A percentile compares a stretch with the other conserved stretches of the same genome.
These are phyloP conservation scores for Debaryomyces psychrophilus DNA, from an alignment of 1,139 yeast species.

Conservation along the genomic window DNA sequence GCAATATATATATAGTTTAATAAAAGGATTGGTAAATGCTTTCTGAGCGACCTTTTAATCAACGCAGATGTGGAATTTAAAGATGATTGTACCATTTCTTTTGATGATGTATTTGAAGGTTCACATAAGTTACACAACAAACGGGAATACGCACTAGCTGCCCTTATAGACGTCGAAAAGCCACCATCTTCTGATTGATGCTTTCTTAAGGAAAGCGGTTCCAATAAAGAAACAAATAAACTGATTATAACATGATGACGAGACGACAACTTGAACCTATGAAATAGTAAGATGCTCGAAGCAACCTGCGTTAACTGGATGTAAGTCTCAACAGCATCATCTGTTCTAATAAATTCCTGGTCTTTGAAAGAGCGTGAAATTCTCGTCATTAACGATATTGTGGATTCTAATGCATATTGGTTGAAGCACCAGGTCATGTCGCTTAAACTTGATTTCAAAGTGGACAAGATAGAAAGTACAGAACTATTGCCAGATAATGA, in stretches of 20 bases:
- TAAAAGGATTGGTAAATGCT: slow-evolving; percentile 63
- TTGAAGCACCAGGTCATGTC: slow-evolving; percentile 61
- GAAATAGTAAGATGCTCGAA: slow-evolving; percentile 63
- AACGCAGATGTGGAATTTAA: slow-evolving; percentile 60
- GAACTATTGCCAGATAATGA: slow-evolving; percentile 6
- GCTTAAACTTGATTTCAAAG: slow-evolving; percentile 44
- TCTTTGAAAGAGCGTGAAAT: slow-evolving; percentile 17
- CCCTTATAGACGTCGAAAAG: slow-evolving; percentile 15
- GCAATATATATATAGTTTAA: slow-evolving; percentile 56
- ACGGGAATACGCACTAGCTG: slow-evolving; percentile 58
- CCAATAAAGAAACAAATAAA: slow-evolving; percentile 52
- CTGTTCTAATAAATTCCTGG: slow-evolving; percentile 13
- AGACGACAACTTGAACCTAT: slow-evolving; percentile 68
- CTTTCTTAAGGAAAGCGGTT: slow-evolving; percentile 38
- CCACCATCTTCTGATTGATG: neutral
- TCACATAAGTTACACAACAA: slow-evolving; percentile 72
- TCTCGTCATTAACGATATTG: slow-evolving; percentile 40
- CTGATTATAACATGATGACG: slow-evolving; percentile 70
- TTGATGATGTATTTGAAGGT: slow-evolving; percentile 43
- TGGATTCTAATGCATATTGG: slow-evolving; percentile 69
- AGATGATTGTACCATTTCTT: slow-evolving; percentile 27
- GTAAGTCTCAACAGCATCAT: slow-evolving; percentile 30
- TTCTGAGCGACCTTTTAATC: slow-evolving; percentile 63
- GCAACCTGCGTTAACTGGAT: slow-evolving; percentile 44
- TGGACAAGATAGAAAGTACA: slow-evolving; percentile 15